Percentiles rank a stretch among this genome's conserved stretches.
Conservation (phyloP, 2,329 filamentous ascomycete species). For the Colletotrichum tropicale region DNA sequence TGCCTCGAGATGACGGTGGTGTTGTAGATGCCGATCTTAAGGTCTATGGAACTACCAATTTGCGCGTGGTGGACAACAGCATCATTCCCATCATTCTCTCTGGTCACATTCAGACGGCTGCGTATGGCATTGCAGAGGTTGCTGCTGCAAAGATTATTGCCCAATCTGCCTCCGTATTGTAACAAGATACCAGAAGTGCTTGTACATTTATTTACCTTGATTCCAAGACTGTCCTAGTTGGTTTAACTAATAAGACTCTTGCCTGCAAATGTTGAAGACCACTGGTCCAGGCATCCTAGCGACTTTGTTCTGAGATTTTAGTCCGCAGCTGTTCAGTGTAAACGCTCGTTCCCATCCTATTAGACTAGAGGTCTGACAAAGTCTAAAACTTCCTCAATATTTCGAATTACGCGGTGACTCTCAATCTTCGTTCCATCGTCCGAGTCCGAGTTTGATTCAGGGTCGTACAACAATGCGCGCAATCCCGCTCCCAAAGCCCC, state of each 20-base stretch:
- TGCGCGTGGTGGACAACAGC: slow-evolving; percentile 47
- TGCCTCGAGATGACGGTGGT: slow-evolving; percentile 40
- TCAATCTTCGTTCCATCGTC: background rate
- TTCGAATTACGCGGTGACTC: background rate
- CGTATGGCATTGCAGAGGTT: slow-evolving; percentile 53
- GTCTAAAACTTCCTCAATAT: background rate
- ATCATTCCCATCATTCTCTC: slow-evolving; percentile 47
- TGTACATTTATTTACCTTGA: background rate
- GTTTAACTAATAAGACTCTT: background rate
- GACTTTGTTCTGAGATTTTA: background rate
- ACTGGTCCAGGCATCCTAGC: background rate
- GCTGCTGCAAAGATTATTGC: slow-evolving; percentile 18
- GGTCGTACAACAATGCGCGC: background rate
- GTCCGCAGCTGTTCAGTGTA: background rate
- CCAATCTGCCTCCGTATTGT: slow-evolving; percentile 43
- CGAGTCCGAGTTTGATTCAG: background rate
- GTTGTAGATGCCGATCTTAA: slow-evolving; percentile 42
- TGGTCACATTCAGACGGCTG: slow-evolving; percentile 48
- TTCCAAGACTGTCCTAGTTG: background rate
- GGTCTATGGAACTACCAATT: slow-evolving; percentile 46
- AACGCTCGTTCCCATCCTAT: background rate
- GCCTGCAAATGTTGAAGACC: background rate
- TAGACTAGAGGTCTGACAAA: background rate
- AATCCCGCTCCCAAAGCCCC: background rate
- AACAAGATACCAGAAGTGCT: background rate